Conservation (phyloP, 345 rosid species). For the Bruguiera parviflora region DNA sequence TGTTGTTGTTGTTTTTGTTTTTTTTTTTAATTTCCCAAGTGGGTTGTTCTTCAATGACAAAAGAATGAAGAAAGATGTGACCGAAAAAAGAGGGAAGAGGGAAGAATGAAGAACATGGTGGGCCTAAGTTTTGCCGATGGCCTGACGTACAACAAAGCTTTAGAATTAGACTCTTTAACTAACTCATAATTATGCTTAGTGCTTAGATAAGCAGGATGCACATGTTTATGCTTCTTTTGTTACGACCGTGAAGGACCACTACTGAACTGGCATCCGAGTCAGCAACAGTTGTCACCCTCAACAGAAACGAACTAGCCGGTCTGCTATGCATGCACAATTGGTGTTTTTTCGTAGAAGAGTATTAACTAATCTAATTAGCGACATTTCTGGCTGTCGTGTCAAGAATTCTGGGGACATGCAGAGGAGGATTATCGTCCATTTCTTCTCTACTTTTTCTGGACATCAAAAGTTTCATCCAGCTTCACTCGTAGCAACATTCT, state of each 20-base stretch:
- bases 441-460: too few relatives aligned
- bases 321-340: too few relatives aligned
- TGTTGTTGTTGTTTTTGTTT: too few relatives aligned
- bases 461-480: too few relatives aligned
- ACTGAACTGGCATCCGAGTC: conserved; percentile 17
- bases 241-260: conserved; percentile 14
- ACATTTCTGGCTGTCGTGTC: too few relatives aligned
- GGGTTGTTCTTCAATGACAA: not conserved
- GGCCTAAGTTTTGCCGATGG: conserved; percentile 29
- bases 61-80: not conserved
- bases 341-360: too few relatives aligned
- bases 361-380: too few relatives aligned
- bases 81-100: not conserved
- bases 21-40: not conserved
- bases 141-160: conserved; percentile 26
- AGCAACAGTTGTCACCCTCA: conserved; percentile 11
- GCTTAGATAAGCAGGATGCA: conserved; percentile 22
- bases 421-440: too few relatives aligned
- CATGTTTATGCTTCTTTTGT: conserved; percentile 12
- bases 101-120: conserved; percentile 34
- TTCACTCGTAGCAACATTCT: too few relatives aligned
- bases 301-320: not conserved
- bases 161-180: conserved; percentile 41
- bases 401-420: too few relatives aligned
- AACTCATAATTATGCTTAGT: conserved; percentile 43